These are phyloP conservation scores for Aspergillus sergii DNA, from an alignment of 2,329 filamentous ascomycete genomes.

Conservation along the genomic window DNA sequence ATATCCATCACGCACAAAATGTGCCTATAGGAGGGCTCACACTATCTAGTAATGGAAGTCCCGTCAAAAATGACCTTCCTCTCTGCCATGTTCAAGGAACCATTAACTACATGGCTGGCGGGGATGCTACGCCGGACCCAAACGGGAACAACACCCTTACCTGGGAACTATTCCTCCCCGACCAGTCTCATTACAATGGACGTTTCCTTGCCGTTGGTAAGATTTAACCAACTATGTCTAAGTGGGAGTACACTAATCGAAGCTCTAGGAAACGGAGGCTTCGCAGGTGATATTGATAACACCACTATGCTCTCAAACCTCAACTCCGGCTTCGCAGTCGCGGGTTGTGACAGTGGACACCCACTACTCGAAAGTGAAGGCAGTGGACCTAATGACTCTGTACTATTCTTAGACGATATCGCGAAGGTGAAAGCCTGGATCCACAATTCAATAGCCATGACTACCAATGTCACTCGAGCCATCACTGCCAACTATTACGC, in stretches of 20 bases:
- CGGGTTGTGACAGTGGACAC: not conserved
- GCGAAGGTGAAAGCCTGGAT: not conserved
- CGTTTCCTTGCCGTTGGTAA: not conserved
- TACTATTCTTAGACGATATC: not conserved
- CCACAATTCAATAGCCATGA: not conserved
- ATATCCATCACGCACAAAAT: not conserved
- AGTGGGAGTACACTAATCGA: no score
- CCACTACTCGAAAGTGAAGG: not conserved
- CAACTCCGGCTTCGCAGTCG: not conserved
- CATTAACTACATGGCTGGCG: not conserved
- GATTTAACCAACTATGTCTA: fast-evolving
- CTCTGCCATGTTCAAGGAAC: not conserved
- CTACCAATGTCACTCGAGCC: not conserved
- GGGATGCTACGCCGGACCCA: not conserved
- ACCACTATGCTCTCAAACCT: not conserved
- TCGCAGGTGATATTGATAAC: not conserved
- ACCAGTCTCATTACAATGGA: not conserved
- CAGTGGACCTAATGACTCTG: not conserved
- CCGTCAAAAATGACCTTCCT: not conserved
- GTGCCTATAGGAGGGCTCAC: not conserved
- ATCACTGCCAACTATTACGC: not conserved
- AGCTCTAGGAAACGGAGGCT: not conserved
- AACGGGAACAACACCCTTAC: not conserved
- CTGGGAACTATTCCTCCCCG: not conserved
- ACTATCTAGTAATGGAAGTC: not conserved